Base-by-base conservation (phyloP, 805 yeast genomes). In the Saccharomycopsis sp. region DNA sequence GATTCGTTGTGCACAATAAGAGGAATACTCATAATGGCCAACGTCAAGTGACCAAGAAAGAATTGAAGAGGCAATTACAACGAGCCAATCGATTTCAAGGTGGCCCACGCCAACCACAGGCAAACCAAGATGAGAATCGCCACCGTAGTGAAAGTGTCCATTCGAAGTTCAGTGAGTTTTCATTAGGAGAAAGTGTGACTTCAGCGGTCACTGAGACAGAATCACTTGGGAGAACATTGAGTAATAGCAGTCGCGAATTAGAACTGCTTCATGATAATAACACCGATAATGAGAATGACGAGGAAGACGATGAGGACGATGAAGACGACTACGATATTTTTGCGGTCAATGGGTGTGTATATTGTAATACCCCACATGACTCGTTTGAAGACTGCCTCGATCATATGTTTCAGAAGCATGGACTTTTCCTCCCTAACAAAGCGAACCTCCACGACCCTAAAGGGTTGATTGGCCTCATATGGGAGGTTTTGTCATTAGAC, bases 341-440 rank as follows among this genome's bases (percentile, higher is more conserved):
- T 5, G 53, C 49, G 2, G 51, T 51, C 13, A 51, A 52, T 19
- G 65, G 67, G 34, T 79, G 85, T 54, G 69, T 78, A 37, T 79
- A 66, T 53, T 79, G 85, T 62, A 81, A 79, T 23, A 54, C 63
- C 23, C 67, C 73, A 41, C 72, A 76, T 50, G 64, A 58, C 11
- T 77, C 74, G 23, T 57, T 78, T 14, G 85, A 79, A 53, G 70
- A 66, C 28, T 81, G 81, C 50, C 71, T 83, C 24, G 70, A 68
- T 23, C 96, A 93, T 61, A 83, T 93, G 95, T 79, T 75, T 56
- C 71, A 70, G 47, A 67, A 62, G 29, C 96, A 85, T 61, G 97
- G 97, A 1, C 69, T 93, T 35, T 93, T 82, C 51, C 72, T 93
- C 4, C 98, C 98, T 1, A 97, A 93, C 60, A 67, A 71, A 50